Evolutionary conservation across 768 basidiomycete species (phyloP).

Genomic region (Galerina marginata): DNA sequence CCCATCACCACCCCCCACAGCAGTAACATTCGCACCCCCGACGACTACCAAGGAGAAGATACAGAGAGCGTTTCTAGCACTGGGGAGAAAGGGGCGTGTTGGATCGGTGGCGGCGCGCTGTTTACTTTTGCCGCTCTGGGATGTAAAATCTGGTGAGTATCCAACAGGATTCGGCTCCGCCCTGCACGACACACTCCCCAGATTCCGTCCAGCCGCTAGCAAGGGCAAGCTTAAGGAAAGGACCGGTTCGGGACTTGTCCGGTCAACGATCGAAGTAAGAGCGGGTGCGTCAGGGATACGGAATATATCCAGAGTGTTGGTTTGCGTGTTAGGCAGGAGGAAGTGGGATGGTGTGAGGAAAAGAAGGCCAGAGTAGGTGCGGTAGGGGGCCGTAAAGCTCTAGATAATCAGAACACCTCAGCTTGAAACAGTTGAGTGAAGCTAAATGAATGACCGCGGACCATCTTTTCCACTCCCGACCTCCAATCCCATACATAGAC

Average conservation of each 20-base stretch:
- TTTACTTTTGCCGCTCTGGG: conserved; percentile 13
- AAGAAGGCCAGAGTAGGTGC: conserved; percentile 36
- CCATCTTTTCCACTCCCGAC: conserved; percentile 40
- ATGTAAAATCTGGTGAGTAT: conserved; percentile 16
- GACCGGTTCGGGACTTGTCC: conserved; percentile 18
- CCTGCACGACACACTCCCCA: conserved; percentile 39
- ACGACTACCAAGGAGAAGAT: conserved; percentile 17
- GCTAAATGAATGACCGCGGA: conserved; percentile 21
- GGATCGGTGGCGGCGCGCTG: not conserved
- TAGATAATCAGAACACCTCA: conserved; percentile 5
- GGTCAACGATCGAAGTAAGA: not conserved
- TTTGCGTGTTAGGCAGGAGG: conserved; percentile 38
- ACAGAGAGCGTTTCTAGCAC: conserved; percentile 24
- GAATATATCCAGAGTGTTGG: conserved; percentile 41
- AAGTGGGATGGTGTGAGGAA: conserved; percentile 40
- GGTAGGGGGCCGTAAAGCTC: conserved; percentile 25
- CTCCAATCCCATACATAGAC: conserved; percentile 53
- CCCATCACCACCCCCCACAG: not conserved
- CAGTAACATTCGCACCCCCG: too few relatives aligned
- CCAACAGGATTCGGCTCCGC: conserved; percentile 48
- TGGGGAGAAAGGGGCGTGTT: conserved; percentile 25
- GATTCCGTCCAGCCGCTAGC: conserved; percentile 27
- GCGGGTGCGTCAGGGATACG: conserved; percentile 31
- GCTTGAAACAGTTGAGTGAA: not conserved
- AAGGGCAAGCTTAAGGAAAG: conserved; percentile 34